These are phyloP conservation scores for Colletotrichum karsti DNA, from an alignment of 2,329 filamentous ascomycete genomes.

Conservation along the genomic window DNA sequence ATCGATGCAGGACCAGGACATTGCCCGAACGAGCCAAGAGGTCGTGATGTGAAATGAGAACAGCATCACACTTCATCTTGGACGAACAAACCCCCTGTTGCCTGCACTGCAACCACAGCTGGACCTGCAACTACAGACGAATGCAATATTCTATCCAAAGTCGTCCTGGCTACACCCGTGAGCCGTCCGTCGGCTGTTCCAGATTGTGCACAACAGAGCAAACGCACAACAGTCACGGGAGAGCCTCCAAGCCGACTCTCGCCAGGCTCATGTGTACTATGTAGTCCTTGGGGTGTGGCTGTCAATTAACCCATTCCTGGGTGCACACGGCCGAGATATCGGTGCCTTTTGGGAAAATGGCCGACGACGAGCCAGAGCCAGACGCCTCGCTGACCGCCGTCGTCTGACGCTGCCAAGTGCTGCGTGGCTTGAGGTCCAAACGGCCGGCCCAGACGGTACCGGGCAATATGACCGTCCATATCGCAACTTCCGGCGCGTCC, in stretches of 20 bases:
- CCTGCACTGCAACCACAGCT: not conserved
- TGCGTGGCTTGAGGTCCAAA: not conserved
- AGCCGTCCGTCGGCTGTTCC: not conserved
- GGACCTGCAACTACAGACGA: not conserved
- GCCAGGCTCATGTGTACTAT: too few species aligned
- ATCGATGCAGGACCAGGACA: too few species aligned
- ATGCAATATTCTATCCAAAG: not conserved
- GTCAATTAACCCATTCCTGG: slow-evolving; percentile 14
- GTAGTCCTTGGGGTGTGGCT: slow-evolving; percentile 6
- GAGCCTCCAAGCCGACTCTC: slow-evolving; percentile 3
- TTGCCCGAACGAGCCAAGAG: not conserved
- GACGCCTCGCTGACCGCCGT: slow-evolving; percentile 6
- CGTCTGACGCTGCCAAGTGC: slow-evolving; percentile 2
- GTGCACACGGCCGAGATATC: slow-evolving; percentile 13
- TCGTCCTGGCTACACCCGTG: not conserved
- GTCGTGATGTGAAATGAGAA: not conserved
- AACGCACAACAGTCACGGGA: not conserved
- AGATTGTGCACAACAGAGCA: not conserved
- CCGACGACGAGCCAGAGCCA: slow-evolving; percentile 1
- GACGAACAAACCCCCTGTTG: not conserved
- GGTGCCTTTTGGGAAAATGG: slow-evolving; percentile 16
- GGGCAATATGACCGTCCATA: not conserved
- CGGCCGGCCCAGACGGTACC: not conserved
- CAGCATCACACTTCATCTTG: not conserved
- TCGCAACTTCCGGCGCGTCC: slow-evolving; percentile 9